Evolutionary conservation across 495 filamentous ascomycete species (phyloP), one percentile per base, ranked within the genome.

Genomic region (Hypomontagnella submonticulosa): DNA sequence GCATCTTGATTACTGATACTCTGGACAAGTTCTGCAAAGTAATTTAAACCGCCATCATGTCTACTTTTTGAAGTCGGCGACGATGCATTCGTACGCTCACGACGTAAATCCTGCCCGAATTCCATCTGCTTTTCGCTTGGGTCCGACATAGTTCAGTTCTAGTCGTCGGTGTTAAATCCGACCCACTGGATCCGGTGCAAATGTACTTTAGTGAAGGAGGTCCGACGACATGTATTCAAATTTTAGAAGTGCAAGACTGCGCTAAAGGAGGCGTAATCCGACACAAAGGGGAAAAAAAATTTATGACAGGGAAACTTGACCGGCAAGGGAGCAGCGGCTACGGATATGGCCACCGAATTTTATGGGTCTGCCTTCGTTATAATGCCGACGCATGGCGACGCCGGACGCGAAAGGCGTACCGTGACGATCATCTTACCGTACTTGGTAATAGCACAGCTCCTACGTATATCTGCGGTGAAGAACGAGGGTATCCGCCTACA

Each of bases 1-100:
- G 71, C 73, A 61, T 81, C 75, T 41, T 37, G 67, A 12, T 76
- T 64, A 57, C 79, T 78, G 30, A 78, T 76, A 18, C 69, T 71
- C 43, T 72, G 73, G 12, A 79, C 65, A 7, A 74, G 50, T 37
- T 67, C 66, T 37, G 70, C 60, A 9, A 70, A 54, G 32, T 70
- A 62, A 18, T 30, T 51, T 18, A 64, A 30, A 4, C 59, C 54
- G 16, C 44, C 36, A 4, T 68, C 65, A 44, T 40, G 55, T 36
- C 40, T 56, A 13, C 52, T 52, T 13, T 16, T 57, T 8, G 46
- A 48, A 19, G 19, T 37, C 15, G n/a, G 43, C 34, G 13, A 15
- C 9, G 63, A 67, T 8, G 37, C 57, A 49, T 52, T 57, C 3
- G 64, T 67, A 37, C 15, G 33, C 34, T 52, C 44, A 16, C 53